Percentiles rank a stretch among this genome's conserved stretches.
Conservation (phyloP, 345 rosid genomes). For the Euphorbia tirucalli region DNA sequence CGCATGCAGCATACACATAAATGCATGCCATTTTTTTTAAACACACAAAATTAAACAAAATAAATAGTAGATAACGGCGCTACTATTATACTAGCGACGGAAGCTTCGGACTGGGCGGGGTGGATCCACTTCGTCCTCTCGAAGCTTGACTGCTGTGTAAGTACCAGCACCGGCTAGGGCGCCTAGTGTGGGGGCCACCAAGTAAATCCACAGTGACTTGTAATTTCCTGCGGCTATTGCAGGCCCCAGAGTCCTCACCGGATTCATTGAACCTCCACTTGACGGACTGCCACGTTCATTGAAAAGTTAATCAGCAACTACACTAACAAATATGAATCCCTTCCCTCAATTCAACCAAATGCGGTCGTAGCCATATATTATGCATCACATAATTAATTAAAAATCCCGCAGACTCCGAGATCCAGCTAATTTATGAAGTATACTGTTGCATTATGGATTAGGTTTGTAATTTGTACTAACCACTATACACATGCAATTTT, state of each 20-base stretch:
- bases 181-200: constrained; percentile 87
- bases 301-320: not conserved
- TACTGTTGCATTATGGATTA: too few relatives aligned
- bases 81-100: constrained; percentile 46
- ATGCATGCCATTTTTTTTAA: constrained; percentile 10
- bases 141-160: constrained; percentile 78
- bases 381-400: too few relatives aligned
- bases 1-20: constrained; percentile 19
- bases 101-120: constrained; percentile 79
- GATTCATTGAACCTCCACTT: constrained; percentile 85
- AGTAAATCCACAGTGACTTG: constrained; percentile 65
- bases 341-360: too few relatives aligned
- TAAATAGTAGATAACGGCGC: not conserved
- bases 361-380: too few relatives aligned
- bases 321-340: too few relatives aligned
- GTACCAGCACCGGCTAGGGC: constrained; percentile 73
- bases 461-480: too few relatives aligned
- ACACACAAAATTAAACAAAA: not conserved
- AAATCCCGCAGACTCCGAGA: too few relatives aligned
- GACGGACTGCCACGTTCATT: constrained; percentile 48
- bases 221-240: constrained; percentile 94
- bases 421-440: too few relatives aligned
- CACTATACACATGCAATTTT: too few relatives aligned
- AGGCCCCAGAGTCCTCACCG: constrained; percentile 83
- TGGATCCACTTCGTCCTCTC: constrained; percentile 52